These are phyloP conservation scores for Climacium dendroides DNA, from an alignment of 225 moss, liverwort and hornwort species.

Conservation along the genomic window DNA sequence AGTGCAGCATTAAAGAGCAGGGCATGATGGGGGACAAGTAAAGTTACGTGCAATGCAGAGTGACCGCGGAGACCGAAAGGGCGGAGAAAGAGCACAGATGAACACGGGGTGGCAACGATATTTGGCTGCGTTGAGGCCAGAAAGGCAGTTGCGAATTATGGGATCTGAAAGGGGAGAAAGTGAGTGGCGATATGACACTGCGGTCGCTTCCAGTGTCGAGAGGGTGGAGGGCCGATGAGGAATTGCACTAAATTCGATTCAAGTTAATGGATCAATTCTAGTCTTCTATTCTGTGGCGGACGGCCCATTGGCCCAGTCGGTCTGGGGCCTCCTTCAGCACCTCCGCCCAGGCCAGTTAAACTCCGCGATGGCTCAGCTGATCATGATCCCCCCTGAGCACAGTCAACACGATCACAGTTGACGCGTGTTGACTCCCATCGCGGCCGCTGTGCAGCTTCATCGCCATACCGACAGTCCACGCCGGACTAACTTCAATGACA, in stretches of 20 bases:
- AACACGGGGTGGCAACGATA: background rate
- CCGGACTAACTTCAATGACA: background rate
- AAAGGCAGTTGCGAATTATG: background rate
- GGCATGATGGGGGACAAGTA: background rate
- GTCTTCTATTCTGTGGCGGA: background rate
- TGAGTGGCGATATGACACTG: background rate
- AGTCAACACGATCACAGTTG: conserved; percentile 8
- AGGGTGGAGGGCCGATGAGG: background rate
- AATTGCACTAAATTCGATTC: background rate
- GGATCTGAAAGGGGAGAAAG: background rate
- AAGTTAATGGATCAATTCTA: background rate
- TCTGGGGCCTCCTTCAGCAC: background rate
- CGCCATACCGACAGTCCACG: conserved; percentile 9
- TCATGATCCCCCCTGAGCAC: background rate
- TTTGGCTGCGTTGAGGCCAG: background rate
- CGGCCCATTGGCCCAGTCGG: too few relatives aligned
- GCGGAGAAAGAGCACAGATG: background rate
- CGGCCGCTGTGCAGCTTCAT: background rate
- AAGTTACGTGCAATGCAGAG: background rate
- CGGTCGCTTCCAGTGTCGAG: background rate
- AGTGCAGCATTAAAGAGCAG: background rate
- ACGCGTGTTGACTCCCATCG: background rate
- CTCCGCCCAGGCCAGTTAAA: background rate
- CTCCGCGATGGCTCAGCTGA: background rate
- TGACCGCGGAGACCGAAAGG: background rate